Evolutionary conservation across 2,329 filamentous ascomycete genomes (phyloP).

Genomic region (Escovopsis weberi): DNA sequence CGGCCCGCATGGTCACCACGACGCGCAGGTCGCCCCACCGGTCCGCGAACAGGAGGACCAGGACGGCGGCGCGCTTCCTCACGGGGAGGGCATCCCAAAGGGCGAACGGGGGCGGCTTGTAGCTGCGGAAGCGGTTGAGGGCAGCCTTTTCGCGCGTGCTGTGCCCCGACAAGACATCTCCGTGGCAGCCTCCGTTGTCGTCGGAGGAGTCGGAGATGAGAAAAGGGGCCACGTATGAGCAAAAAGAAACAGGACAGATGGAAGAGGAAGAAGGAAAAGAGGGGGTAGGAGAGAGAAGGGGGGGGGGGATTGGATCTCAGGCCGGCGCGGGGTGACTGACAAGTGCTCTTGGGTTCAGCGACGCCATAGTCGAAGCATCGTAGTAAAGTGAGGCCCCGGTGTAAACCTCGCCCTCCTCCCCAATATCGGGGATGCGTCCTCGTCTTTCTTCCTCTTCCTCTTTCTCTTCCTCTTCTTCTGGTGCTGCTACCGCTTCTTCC

Average conservation of each 20-base stretch:
- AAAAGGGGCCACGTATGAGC: background rate
- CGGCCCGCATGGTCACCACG: conserved; percentile 54
- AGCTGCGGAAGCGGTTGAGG: conserved; percentile 45
- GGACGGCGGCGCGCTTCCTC: conserved; percentile 65
- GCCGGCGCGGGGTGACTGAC: conserved; percentile 24
- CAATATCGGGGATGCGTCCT: conserved; percentile 1
- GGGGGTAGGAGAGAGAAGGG: too few species aligned
- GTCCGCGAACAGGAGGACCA: conserved; percentile 81
- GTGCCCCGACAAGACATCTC: too few species aligned
- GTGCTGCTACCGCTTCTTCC: too few species aligned
- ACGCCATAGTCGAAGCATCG: conserved; percentile 42
- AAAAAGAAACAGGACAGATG: background rate
- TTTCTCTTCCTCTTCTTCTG: conserved; percentile 13
- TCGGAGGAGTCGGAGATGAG: background rate
- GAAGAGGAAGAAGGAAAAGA: too few species aligned
- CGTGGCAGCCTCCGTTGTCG: too few species aligned
- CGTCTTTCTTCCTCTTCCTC: conserved; percentile 6
- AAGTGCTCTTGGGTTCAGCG: conserved; percentile 37
- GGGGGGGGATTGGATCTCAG: background rate
- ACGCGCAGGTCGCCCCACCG: conserved; percentile 61
- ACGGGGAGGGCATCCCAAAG: conserved; percentile 47
- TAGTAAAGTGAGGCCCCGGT: conserved; percentile 37
- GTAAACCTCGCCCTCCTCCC: conserved; percentile 4
- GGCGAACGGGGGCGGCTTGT: conserved; percentile 44
- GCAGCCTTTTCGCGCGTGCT: conserved; percentile 29